Conservation (phyloP, 148 eudicot genomes). For the Rhododendron kiyosumense region DNA sequence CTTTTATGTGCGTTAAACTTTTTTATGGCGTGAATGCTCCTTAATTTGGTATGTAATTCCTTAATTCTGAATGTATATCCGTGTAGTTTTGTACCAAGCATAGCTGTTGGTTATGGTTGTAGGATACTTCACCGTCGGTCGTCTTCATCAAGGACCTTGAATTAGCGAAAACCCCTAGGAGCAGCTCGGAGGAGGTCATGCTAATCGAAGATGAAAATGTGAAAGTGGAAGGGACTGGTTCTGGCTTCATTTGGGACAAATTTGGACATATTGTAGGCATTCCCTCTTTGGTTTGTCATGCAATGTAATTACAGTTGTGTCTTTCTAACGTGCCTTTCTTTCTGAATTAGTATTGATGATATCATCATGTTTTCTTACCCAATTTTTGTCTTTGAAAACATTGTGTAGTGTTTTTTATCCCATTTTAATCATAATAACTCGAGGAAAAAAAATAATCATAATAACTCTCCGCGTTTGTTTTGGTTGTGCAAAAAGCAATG, state of each 20-base stretch:
- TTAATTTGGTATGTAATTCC: not conserved
- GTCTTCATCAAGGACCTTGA: conserved; percentile 74
- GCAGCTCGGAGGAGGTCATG: conserved; percentile 31
- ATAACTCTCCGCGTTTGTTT: not conserved
- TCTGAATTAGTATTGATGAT: not conserved
- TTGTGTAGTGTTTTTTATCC: not conserved
- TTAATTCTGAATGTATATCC: not conserved
- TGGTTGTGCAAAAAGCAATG: not conserved
- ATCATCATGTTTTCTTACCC: not conserved
- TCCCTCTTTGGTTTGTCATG: not conserved
- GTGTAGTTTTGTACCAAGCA: not conserved
- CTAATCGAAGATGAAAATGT: conserved; percentile 50
- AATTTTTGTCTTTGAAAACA: not conserved
- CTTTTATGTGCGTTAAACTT: not conserved
- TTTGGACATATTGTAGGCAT: conserved; percentile 87
- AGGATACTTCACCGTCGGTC: conserved; percentile 86
- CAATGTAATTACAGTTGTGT: not conserved
- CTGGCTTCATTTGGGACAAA: conserved; percentile 97
- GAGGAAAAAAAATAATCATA: not conserved
- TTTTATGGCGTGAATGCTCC: not conserved
- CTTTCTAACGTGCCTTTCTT: not conserved
- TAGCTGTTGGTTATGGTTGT: conserved; percentile 12
- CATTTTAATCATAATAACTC: not conserved
- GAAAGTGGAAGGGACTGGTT: conserved; percentile 88
- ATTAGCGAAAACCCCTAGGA: conserved; percentile 38